phyloP scores from a whole-genome alignment of 371 early-diverging fungal species.

The Saksenaea vasiformis region DNA sequence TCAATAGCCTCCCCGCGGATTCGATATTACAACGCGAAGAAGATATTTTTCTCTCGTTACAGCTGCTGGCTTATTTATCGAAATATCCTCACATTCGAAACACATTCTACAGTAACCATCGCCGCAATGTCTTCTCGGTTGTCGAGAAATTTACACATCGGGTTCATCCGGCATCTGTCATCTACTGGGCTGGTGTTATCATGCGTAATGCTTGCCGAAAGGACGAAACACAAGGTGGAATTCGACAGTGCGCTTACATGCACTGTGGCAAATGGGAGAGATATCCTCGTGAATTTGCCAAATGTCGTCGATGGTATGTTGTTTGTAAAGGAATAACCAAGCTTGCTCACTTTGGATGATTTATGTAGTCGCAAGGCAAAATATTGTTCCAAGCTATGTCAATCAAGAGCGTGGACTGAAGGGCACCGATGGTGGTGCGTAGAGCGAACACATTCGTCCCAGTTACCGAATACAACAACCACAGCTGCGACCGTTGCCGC shows the following conservation, averaged over 20 bases:
- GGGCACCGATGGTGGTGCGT: conserved; percentile 82
- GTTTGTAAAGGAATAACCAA: not conserved
- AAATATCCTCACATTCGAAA: conserved; percentile 76
- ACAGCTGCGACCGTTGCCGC: conserved; percentile 19
- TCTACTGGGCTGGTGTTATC: conserved; percentile 76
- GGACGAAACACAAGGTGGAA: conserved; percentile 68
- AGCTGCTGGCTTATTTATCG: conserved; percentile 81
- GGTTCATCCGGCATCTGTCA: conserved; percentile 63
- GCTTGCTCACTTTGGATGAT: not conserved
- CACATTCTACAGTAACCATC: conserved; percentile 61
- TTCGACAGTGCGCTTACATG: conserved; percentile 74
- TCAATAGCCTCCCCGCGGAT: conserved; percentile 33
- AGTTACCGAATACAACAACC: conserved; percentile 14
- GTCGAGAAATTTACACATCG: conserved; percentile 74
- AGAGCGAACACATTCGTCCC: conserved; percentile 48
- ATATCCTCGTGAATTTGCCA: conserved; percentile 73
- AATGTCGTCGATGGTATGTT: conserved; percentile 69
- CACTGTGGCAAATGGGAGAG: conserved; percentile 76
- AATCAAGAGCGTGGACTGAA: conserved; percentile 73
- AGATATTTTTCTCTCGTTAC: conserved; percentile 79
- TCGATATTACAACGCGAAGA: conserved; percentile 73
- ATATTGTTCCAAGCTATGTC: conserved; percentile 75
- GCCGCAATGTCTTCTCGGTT: conserved; percentile 66
- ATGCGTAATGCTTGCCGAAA: conserved; percentile 82
- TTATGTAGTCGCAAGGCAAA: conserved; percentile 67